phyloP scores from a whole-genome alignment of 1,284 basidiomycete species.

The Fomitopsis betulina region DNA sequence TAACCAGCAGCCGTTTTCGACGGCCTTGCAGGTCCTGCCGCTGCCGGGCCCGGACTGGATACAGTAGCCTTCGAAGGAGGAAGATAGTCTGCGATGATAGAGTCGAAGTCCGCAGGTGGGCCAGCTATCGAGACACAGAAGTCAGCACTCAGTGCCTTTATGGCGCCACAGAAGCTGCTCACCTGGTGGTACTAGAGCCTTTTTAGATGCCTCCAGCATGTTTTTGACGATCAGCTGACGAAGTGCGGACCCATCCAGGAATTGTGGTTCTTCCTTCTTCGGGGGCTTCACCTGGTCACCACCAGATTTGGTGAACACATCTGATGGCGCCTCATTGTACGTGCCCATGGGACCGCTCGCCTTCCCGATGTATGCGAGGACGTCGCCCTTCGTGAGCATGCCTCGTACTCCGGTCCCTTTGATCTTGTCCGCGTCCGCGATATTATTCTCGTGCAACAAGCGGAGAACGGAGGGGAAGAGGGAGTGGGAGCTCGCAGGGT shows the following conservation, averaged over 20 bases:
- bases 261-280: slow-evolving; percentile 23
- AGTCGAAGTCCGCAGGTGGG: slow-evolving; percentile 54
- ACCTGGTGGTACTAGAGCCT: slow-evolving; percentile 45
- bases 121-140: slow-evolving; percentile 29
- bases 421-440: slow-evolving; percentile 54
- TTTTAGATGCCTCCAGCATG: slow-evolving; percentile 59
- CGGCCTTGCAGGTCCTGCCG: slow-evolving; percentile 19
- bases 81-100: slow-evolving; percentile 66
- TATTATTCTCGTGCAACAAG: slow-evolving; percentile 55
- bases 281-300: slow-evolving; percentile 26
- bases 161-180: slow-evolving; percentile 18
- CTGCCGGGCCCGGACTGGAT: slow-evolving; percentile 15
- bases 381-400: slow-evolving; percentile 90
- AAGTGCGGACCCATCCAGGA: slow-evolving; percentile 67
- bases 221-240: slow-evolving; percentile 70
- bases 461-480: slow-evolving; percentile 78
- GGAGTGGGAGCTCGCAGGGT: slow-evolving; percentile 53
- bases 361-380: slow-evolving; percentile 77
- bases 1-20: slow-evolving; percentile 23
- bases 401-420: slow-evolving; percentile 81
- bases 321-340: slow-evolving; percentile 45
- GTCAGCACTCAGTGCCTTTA: slow-evolving; percentile 2
- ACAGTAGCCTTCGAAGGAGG: slow-evolving; percentile 27
- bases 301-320: slow-evolving; percentile 7
- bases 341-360: slow-evolving; percentile 78